Base-by-base conservation (phyloP, 345 rosid species). In the Hibiscus tridactylites region DNA sequence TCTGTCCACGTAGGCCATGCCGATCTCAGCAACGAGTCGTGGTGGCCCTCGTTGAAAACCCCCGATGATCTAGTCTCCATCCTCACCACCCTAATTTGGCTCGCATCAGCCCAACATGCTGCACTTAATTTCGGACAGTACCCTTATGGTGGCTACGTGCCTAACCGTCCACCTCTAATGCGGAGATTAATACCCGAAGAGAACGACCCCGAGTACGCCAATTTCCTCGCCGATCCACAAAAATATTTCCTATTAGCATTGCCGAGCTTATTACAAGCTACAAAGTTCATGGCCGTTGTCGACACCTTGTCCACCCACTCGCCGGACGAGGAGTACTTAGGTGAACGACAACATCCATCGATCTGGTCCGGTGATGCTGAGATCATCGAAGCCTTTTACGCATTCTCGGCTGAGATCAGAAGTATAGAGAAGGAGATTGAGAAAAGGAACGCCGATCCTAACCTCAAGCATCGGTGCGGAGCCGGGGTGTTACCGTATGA, bases 121-220 rank as follows among this genome's bases (percentile, higher is more conserved):
- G 96, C 99, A 0, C 96, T 95, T 13, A 95, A 95, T 60, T 95
- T 95, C 11, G 99, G 98, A 39, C 99, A 95, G 76, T 95, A 95
- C 52, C 91, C 98, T 0, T 95, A 92, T 29, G 96, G 97, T 0
- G 99, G 99, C 0, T 95, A 84, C 21, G 94, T 95, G 61, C 99
- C 99, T 0, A 95, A 90, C 70, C 84, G 94, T 4, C 98, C 99
- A 2, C 94, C 99, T 0, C 64, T 95, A 12, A 92, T 92, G 97
- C 82, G 99, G 15, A 83, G 89, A 53, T 69, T 90, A 29, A 83
- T 95, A 57, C 98, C 99, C 2, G 92, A 89, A 13, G 90, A 90
- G 68, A 88, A 83, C 5, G 96, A 89, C 54, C 87, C 88, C 0
- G 98, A 92, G 61, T 87, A 82, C 44, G 65, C 64, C n/a, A 88